A percentile compares a stretch with the other conserved stretches of the same genome.
These are phyloP conservation scores for Globisporangium camurandrum DNA, from an alignment of 352 stramenopile species.

Conservation along the genomic window DNA sequence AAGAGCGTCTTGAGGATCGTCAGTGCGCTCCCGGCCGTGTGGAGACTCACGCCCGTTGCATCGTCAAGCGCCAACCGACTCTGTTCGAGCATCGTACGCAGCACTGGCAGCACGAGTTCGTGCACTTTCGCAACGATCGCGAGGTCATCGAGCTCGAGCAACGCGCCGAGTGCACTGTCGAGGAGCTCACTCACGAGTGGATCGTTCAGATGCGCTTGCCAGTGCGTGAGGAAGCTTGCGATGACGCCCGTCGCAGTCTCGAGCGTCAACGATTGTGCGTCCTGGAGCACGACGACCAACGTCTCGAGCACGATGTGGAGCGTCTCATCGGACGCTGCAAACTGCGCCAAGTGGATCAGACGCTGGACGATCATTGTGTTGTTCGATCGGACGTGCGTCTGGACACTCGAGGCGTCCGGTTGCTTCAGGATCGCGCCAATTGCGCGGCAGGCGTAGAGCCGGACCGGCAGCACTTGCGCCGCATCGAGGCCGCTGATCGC, in stretches of 20 bases:
- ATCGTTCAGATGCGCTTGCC: constrained; percentile 64
- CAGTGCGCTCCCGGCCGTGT: constrained; percentile 56
- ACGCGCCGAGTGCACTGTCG: constrained; percentile 52
- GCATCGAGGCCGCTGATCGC: constrained; percentile 69
- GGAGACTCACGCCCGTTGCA: constrained; percentile 44
- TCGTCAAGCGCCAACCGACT: constrained; percentile 36
- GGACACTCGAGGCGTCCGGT: constrained; percentile 49
- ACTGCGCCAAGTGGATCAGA: constrained; percentile 45
- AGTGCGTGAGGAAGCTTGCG: constrained; percentile 57
- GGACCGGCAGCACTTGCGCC: constrained; percentile 61
- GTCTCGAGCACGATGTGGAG: constrained; percentile 76
- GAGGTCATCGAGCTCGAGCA: constrained; percentile 55
- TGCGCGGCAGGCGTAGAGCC: constrained; percentile 70
- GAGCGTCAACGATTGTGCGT: constrained; percentile 27
- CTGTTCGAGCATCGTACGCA: constrained; percentile 51
- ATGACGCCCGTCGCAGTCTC: constrained; percentile 39
- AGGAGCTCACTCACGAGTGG: constrained; percentile 68
- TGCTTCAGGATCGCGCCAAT: constrained; percentile 63
- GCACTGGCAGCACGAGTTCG: constrained; percentile 50
- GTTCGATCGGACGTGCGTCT: constrained; percentile 43
- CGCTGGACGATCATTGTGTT: constrained; percentile 46
- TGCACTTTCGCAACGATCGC: constrained; percentile 54
- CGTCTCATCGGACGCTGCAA: constrained; percentile 59
- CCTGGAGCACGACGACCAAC: constrained; percentile 63
- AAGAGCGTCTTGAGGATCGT: constrained; percentile 70